phyloP scores from a whole-genome alignment of 2,329 filamentous ascomycete species.

The Aspergillus versicolor region DNA sequence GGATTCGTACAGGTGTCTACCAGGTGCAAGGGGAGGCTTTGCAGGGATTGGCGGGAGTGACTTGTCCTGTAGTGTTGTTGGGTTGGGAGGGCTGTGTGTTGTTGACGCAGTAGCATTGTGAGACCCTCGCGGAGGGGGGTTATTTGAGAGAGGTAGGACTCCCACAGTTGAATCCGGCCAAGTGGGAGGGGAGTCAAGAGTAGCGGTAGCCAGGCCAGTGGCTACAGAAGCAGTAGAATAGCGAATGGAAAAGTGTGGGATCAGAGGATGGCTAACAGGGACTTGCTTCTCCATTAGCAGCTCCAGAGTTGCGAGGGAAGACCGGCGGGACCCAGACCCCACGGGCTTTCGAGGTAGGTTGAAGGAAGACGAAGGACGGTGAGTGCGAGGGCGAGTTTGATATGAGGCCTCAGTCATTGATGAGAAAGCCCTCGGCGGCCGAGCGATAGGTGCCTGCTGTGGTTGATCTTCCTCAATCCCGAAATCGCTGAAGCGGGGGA shows the following conservation, averaged over 20 bases:
- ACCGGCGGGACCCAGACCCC: constrained; percentile 30
- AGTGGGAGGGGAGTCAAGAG: constrained; percentile 11
- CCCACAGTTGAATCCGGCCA: constrained; percentile 16
- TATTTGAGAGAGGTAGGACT: constrained; percentile 1
- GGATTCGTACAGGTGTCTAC: constrained; percentile 6
- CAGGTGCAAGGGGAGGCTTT: constrained; percentile 9
- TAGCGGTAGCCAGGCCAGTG: constrained; percentile 16
- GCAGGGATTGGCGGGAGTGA: constrained; percentile 22
- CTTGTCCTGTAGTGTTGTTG: constrained; percentile 23
- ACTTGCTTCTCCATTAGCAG: constrained; percentile 19
- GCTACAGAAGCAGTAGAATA: constrained; percentile 11
- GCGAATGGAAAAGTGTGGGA: constrained; percentile 32
- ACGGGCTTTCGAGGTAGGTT: constrained; percentile 39
- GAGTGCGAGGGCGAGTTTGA: constrained; percentile 19
- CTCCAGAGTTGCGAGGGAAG: constrained; percentile 28
- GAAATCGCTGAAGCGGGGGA: constrained; percentile 45
- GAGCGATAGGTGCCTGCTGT: constrained; percentile 20
- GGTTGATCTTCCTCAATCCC: constrained; percentile 29
- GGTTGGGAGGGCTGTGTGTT: constrained; percentile 22
- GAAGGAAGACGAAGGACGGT: constrained; percentile 26
- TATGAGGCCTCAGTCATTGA: constrained; percentile 18
- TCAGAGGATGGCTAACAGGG: constrained; percentile 22
- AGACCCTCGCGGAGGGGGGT: constrained; percentile 2
- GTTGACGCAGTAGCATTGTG: constrained; percentile 14
- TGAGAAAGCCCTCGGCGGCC: constrained; percentile 36